Conservation (phyloP, 441 rosid genomes). For the Aquilaria agallochum region DNA sequence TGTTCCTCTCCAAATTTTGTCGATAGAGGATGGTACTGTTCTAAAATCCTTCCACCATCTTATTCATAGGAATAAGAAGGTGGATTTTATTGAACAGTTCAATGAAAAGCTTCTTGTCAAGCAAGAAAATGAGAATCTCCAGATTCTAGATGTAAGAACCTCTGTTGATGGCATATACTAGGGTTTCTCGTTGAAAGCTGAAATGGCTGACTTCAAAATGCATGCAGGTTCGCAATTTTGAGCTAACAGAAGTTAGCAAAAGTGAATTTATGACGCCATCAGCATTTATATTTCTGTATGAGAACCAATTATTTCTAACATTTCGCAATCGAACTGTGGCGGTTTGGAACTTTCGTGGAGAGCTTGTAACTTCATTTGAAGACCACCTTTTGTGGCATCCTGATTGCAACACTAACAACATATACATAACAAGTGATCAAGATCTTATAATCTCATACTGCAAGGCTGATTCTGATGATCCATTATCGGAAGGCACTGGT, state of each 20-base stretch:
- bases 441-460: constrained; percentile 69
- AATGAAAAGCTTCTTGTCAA: constrained; percentile 73
- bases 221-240: constrained; percentile 45
- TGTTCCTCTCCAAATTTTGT: constrained; percentile 55
- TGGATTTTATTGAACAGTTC: constrained; percentile 66
- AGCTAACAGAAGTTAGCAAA: constrained; percentile 51
- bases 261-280: constrained; percentile 68
- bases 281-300: constrained; percentile 63
- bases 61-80: constrained; percentile 60
- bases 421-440: constrained; percentile 67
- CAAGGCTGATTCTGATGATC: constrained; percentile 65
- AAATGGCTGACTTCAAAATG: constrained; percentile 8
- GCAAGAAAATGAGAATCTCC: constrained; percentile 72
- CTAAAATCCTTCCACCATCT: constrained; percentile 62
- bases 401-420: constrained; percentile 67
- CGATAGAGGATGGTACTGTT: constrained; percentile 67
- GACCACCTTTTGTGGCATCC: constrained; percentile 74
- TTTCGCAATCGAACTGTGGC: constrained; percentile 58
- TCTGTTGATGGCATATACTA: neutral
- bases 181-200: neutral
- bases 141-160: constrained; percentile 55
- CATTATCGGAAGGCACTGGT: constrained; percentile 56
- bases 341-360: constrained; percentile 66
- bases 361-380: constrained; percentile 66
- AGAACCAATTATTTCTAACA: constrained; percentile 66